Percentiles rank a stretch among this genome's conserved stretches.
These are phyloP conservation scores for Strobilomyces confusus DNA, from an alignment of 768 basidiomycete species.

Conservation along the genomic window DNA sequence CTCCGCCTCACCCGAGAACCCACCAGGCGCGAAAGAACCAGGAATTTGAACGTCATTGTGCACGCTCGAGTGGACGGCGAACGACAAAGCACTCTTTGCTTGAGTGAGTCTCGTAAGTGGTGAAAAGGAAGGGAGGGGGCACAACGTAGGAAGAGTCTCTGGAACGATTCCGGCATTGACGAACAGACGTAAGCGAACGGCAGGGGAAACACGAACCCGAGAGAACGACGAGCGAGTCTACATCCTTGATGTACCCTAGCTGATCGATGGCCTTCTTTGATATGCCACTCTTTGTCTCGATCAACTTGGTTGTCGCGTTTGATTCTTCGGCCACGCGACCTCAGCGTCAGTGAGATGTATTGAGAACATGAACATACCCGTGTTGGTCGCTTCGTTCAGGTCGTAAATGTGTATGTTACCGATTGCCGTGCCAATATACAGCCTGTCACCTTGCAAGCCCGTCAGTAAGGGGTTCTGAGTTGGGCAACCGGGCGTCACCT, in stretches of 20 bases:
- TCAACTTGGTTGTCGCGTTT: slow-evolving; percentile 29
- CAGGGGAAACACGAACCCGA: slow-evolving; percentile 53
- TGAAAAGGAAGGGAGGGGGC: slow-evolving; percentile 67
- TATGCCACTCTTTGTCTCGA: slow-evolving; percentile 66
- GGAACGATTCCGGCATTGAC: slow-evolving; percentile 1
- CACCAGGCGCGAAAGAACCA: slow-evolving; percentile 14
- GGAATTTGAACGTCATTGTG: slow-evolving; percentile 36
- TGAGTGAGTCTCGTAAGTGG: slow-evolving; percentile 70
- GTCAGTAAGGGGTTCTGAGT: neutral
- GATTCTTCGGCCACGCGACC: neutral
- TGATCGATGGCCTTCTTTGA: slow-evolving; percentile 79
- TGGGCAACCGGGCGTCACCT: slow-evolving; percentile 14
- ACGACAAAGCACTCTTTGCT: slow-evolving; percentile 79
- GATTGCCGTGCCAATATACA: slow-evolving; percentile 60
- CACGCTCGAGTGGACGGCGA: slow-evolving; percentile 66
- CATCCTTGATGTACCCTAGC: slow-evolving; percentile 77
- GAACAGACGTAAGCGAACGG: neutral
- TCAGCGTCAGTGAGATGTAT: slow-evolving; percentile 25
- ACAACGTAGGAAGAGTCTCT: slow-evolving; percentile 76
- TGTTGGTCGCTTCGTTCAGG: slow-evolving; percentile 37
- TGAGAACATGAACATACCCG: slow-evolving; percentile 30
- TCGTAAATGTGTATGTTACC: slow-evolving; percentile 55
- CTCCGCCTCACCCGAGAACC: slow-evolving; percentile 3
- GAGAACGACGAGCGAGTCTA: slow-evolving; percentile 80
- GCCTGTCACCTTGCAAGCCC: slow-evolving; percentile 40